These are phyloP conservation scores for Mesotaenium endlicherianum DNA, from an alignment of 139 green algal genomes.

Conservation along the genomic window DNA sequence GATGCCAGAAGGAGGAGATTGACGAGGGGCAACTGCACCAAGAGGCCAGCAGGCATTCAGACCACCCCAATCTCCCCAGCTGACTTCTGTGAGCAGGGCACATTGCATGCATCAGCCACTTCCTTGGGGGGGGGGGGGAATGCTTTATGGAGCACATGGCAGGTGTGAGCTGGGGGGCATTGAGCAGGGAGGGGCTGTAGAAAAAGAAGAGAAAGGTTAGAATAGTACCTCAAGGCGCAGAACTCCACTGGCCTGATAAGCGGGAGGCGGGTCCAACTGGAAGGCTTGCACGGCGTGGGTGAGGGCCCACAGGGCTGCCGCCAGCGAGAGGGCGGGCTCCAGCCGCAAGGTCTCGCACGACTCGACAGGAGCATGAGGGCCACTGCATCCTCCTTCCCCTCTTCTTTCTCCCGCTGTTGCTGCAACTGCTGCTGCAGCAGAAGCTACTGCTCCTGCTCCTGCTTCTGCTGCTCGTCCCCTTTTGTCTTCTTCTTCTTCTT, in stretches of 20 bases:
- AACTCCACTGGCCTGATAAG: not conserved
- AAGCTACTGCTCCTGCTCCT: too few species aligned
- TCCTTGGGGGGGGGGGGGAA: too few species aligned
- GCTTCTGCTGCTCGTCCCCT: too few species aligned
- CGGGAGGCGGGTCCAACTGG: not conserved
- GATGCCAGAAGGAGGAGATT: not conserved
- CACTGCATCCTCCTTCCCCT: too few species aligned
- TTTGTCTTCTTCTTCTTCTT: too few species aligned
- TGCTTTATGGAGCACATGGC: not conserved
- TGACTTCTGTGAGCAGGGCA: too few species aligned
- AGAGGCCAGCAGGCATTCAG: not conserved
- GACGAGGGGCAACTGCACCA: not conserved
- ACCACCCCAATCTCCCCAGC: too few species aligned
- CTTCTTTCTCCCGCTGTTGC: too few species aligned
- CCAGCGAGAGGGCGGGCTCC: not conserved
- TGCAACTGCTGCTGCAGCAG: too few species aligned
- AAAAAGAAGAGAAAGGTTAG: not conserved
- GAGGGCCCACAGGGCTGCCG: not conserved
- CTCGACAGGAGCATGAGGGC: not conserved
- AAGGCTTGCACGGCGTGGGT: not conserved
- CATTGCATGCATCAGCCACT: too few species aligned
- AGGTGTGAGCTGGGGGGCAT: not conserved
- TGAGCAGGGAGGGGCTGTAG: not conserved
- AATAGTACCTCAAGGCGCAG: not conserved
- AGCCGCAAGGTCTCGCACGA: not conserved